Evolutionary conservation across 192 early-diverging fungal genomes (phyloP).

Genomic region (Backusella psychrophila): DNA sequence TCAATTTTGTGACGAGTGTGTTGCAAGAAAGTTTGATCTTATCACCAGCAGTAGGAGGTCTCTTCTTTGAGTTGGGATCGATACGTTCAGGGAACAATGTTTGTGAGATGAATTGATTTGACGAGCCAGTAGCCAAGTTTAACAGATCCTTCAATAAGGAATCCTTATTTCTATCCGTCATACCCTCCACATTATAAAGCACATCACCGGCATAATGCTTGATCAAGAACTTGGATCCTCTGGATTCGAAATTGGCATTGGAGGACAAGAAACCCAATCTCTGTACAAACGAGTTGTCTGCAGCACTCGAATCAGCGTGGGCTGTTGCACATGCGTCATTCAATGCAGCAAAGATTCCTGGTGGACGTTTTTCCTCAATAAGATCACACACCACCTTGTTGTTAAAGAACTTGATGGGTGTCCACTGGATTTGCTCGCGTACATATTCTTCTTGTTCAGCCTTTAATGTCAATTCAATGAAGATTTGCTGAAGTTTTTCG

Average conservation of each 20-base stretch:
- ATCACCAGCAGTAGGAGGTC: slow-evolving; percentile 96
- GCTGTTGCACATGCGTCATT: slow-evolving; percentile 98
- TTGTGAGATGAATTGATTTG: slow-evolving; percentile 70
- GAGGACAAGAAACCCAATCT: slow-evolving; percentile 61
- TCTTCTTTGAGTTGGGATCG: slow-evolving; percentile 86
- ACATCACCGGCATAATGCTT: slow-evolving; percentile 98
- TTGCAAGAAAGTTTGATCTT: slow-evolving; percentile 89
- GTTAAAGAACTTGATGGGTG: slow-evolving; percentile 99
- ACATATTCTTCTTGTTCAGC: slow-evolving; percentile 99
- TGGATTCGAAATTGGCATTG: slow-evolving; percentile 74
- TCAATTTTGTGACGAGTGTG: slow-evolving; percentile 90
- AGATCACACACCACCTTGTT: slow-evolving; percentile 99
- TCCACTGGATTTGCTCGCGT: slow-evolving; percentile 95
- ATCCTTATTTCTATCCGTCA: slow-evolving; percentile 99
- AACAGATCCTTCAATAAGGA: slow-evolving; percentile 92
- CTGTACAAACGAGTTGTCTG: slow-evolving; percentile 73
- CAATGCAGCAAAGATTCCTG: slow-evolving; percentile 89
- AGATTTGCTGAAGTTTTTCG: slow-evolving; percentile 97
- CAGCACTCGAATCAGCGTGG: slow-evolving; percentile 85
- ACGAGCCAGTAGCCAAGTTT: slow-evolving; percentile 76
- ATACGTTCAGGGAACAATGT: slow-evolving; percentile 89
- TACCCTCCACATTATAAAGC: slow-evolving; percentile 85
- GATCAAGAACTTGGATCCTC: slow-evolving; percentile 73
- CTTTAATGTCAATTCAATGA: slow-evolving; percentile 98
- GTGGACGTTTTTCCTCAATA: slow-evolving; percentile 95